Conservation (phyloP, 345 rosid species). For the Stellera chamaejasme region DNA sequence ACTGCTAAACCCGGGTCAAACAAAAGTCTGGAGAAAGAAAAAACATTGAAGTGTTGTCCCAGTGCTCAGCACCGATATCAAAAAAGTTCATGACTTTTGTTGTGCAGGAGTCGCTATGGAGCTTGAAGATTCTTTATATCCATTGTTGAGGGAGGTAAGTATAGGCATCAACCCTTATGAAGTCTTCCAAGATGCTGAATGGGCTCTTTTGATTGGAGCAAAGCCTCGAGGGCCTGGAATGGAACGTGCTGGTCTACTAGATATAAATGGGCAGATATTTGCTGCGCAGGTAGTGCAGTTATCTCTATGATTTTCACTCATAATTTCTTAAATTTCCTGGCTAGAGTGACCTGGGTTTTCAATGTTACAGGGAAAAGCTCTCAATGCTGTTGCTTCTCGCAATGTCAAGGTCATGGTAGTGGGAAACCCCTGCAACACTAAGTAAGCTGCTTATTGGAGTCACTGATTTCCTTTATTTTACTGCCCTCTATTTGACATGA, state of each 20-base stretch:
- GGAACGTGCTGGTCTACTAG: constrained; percentile 89
- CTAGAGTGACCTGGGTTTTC: not conserved
- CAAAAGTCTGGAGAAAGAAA: too few species aligned
- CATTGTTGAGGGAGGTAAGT: constrained; percentile 84
- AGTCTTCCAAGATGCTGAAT: constrained; percentile 84
- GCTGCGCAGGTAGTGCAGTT: constrained; percentile 61
- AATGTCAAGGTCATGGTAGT: constrained; percentile 92
- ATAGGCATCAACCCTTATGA: constrained; percentile 81
- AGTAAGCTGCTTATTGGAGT: constrained; percentile 39
- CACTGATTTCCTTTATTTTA: not conserved
- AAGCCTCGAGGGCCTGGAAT: constrained; percentile 99
- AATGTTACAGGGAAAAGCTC: constrained; percentile 68
- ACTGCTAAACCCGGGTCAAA: too few species aligned
- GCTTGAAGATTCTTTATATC: constrained; percentile 93
- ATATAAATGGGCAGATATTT: constrained; percentile 85
- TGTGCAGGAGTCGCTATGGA: constrained; percentile 94
- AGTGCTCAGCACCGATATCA: too few species aligned
- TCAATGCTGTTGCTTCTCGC: constrained; percentile 80
- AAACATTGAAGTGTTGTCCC: too few species aligned
- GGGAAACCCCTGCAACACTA: constrained; percentile 98
- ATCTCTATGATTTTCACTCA: constrained; percentile 1
- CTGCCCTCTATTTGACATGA: not conserved
- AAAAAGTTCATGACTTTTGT: constrained; percentile 7
- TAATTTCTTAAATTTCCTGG: not conserved
- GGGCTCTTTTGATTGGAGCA: constrained; percentile 97